Conservation (phyloP, 139 green algal genomes). For the Chlamydomonas eustigma region DNA sequence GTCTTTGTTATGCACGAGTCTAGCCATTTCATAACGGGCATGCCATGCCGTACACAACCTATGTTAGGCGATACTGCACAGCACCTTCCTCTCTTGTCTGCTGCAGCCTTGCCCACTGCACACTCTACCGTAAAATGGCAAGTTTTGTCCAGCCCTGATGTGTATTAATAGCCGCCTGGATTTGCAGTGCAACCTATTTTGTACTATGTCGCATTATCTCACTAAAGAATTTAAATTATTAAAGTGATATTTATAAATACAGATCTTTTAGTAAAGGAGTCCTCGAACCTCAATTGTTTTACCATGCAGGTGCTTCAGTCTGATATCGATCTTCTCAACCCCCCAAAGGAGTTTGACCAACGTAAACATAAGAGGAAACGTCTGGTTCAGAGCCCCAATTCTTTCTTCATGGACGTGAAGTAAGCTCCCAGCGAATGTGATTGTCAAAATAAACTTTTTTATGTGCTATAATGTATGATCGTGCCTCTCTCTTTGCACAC, state of each 20-base stretch:
- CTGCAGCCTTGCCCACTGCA: background rate
- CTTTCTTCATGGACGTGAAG: constrained; percentile 55
- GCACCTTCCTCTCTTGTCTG: background rate
- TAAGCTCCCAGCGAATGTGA: constrained; percentile 12
- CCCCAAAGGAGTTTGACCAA: constrained; percentile 91
- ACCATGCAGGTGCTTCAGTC: constrained; percentile 13
- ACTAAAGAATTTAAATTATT: too few relatives aligned
- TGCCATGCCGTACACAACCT: background rate
- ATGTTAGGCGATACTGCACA: background rate
- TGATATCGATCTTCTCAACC: constrained; percentile 87
- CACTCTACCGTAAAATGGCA: background rate
- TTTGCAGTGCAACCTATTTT: too few relatives aligned
- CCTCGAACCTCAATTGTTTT: too few relatives aligned
- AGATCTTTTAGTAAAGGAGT: too few relatives aligned
- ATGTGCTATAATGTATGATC: too few relatives aligned
- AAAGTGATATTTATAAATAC: too few relatives aligned
- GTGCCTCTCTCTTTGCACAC: too few relatives aligned
- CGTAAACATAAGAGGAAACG: constrained; percentile 97
- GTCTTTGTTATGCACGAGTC: too few relatives aligned
- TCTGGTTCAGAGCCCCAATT: constrained; percentile 45
- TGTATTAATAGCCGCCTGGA: too few relatives aligned
- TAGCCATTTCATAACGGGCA: background rate
- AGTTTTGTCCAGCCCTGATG: too few relatives aligned
- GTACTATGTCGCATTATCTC: too few relatives aligned
- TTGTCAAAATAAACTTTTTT: too few relatives aligned